Evolutionary conservation across 208 protist species (phyloP), one percentile per base, ranked within the genome.

Genomic region (Acanthamoeba triangularis): DNA sequence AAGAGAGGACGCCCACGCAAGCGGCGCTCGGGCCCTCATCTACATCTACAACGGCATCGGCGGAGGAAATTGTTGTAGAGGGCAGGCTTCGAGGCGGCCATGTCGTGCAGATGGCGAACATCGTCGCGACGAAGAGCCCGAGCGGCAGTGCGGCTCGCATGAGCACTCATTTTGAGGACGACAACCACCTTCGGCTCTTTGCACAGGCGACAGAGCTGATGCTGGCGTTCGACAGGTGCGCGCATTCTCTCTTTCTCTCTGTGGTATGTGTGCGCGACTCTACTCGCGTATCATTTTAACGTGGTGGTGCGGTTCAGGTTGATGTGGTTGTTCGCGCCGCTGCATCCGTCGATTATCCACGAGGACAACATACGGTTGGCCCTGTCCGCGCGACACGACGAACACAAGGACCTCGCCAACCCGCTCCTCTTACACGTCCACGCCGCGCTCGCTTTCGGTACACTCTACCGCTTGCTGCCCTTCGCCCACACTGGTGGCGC

Each of bases 121-220:
- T 72, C 28, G 65, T 30, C 8, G 16, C 61, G 65, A 44, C 41
- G n/a, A n/a, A n/a, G 56, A 37, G 30, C 65, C 25, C 14, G 65
- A 37, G n/a, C n/a, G 3, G 18, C 18, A 67, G 61, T 63, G 65
- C 25, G 2, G 3, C 30, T 6, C 5, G n/a, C 65, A 13, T 4
- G 1, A 20, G 25, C 65, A 72, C n/a, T 8, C 5, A 37, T n/a
- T 37, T 72, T 37, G 65, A 72, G n/a, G 30, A 37, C 28, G 74
- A 82, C 0, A 28, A 82, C 25, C 74, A 82, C 33, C 44, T 82
- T 28, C 74, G 74, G 44, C 74, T 82, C 74, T 28, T 82, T n/a
- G 74, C 74, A 49, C 74, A 82, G 74, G 74, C 74, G 16, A 82
- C 74, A 44, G 74, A 82, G 41, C 23, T 82, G 33, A 41, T 82